These are phyloP conservation scores for Monilinia fructigena DNA, from an alignment of 2,329 filamentous ascomycete genomes.

Conservation along the genomic window DNA sequence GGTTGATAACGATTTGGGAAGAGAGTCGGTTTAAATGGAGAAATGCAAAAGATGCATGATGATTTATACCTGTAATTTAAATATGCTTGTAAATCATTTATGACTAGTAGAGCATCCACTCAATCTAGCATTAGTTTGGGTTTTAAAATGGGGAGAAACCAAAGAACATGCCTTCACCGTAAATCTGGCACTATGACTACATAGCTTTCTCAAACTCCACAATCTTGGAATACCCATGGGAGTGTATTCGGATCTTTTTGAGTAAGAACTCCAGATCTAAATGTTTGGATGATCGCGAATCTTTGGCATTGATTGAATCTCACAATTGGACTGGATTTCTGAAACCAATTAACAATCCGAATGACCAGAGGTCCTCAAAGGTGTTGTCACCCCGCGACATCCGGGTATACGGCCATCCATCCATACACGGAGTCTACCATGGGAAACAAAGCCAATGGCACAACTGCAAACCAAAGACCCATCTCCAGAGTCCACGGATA, in stretches of 20 bases:
- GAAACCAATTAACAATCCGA: too few relatives aligned
- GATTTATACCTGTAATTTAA: not conserved
- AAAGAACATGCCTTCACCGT: not conserved
- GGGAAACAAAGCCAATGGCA: too few relatives aligned
- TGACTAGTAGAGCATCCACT: slow-evolving; percentile 1
- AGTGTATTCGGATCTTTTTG: not conserved
- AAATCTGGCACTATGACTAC: not conserved
- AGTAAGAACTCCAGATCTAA: not conserved
- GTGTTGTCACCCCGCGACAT: too few relatives aligned
- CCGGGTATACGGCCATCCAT: too few relatives aligned
- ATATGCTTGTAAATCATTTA: not conserved
- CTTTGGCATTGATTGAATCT: too few relatives aligned
- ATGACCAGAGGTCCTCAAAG: too few relatives aligned
- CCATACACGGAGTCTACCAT: too few relatives aligned
- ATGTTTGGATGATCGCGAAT: not conserved
- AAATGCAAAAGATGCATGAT: not conserved
- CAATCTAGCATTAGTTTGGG: not conserved
- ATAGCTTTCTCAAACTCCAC: not conserved
- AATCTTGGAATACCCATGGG: not conserved
- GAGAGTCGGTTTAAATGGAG: not conserved
- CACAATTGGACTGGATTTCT: too few relatives aligned
- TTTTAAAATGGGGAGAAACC: not conserved
- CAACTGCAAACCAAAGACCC: too few relatives aligned
- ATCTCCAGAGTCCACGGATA: too few relatives aligned
- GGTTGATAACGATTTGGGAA: not conserved